Base-by-base conservation (phyloP, 2,329 filamentous ascomycete species). In the Calonectria montana region DNA sequence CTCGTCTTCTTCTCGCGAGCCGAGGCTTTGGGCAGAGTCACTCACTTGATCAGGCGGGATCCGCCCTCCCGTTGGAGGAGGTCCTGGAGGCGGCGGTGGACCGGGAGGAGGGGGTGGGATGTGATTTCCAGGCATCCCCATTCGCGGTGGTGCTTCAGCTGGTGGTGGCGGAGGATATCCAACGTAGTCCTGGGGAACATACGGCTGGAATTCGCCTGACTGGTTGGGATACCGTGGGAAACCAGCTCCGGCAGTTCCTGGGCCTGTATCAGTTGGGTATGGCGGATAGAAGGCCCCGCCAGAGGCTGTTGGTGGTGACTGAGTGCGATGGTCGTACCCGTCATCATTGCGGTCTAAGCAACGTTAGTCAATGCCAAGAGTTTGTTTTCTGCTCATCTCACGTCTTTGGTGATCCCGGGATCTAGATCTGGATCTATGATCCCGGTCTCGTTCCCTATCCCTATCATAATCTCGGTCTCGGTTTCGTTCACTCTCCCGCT, bases 231-330 rank as follows among this genome's bases (percentile, higher is more conserved):
- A 84, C 13, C 83, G 83, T 7, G 83, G 81, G 74, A 86, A 83
- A 21, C 80, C 80, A 12, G 74, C 76, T 53, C 74, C 55, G 13
- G 68, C 75, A 16, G 71, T 53, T 2, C 71, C 61, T 47, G 74
- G 62, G 76, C 79, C 39, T 74, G 81, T 27, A 71, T 84, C 68
- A 72, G 76, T 76, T 8, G 83, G 83, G 59, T 85, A 84, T 3
- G 85, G 85, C 3, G 85, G 85, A 71, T 87, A 88, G 76, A 84
- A 88, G 18, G 85, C 84, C 15, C 87, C 87, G n/a, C 87, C 88
- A 2, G 87, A 89, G 4, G 87, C 87, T 66, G 84, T 87, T 3
- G 86, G 85, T 0, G 87, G 88, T 2, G 88, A 89, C 6, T 84
- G 83, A 5, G 84, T 81, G 13, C 83, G 84, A 45, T 80, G 78